Evolutionary conservation across 495 filamentous ascomycete genomes (phyloP), one percentile per base, ranked within the genome.

Genomic region (Ramalina intermedia): DNA sequence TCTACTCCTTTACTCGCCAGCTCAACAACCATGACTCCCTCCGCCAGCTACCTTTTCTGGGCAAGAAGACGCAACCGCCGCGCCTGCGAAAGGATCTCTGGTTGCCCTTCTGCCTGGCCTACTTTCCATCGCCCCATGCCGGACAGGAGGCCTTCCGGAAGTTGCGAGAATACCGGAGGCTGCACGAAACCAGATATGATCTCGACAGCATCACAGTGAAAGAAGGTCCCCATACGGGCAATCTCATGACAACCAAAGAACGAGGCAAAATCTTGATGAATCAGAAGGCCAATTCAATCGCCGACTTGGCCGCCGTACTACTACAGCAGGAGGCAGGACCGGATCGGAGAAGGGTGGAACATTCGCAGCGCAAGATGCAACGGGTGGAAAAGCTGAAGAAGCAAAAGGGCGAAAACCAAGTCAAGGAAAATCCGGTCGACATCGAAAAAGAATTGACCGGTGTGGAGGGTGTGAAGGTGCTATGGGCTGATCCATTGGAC

Each of bases 51-150:
- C 70, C 86, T 55, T 94, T 79, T 72, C 80, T 87, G 44, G 91
- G 89, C 70, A 94, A 94, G 67, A 91, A 98, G 59, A 82, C 85
- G 52, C 72, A 82, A 33, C 88, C 88, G 4, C 61, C 78, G 47
- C 69, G 74, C 43, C 65, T 96, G 40, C 87, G 91, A 51, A 88
- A 87, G 67, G 91, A 98, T 63, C 76, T 89, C 64, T 98, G 91
- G 91, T 66, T 65, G n/a, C 84, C 85, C 0, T 73, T 91, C 58
- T 85, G 78, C 50, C 73, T 81, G 37, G 78, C 95, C 37, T 67
- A 78, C 56, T 87, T 96, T 63, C 74, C 79, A 21, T 63, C 71
- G 27, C 63, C 70, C 37, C 57, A 69, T 36, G 66, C 86, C 54
- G 91, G 91, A 13, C 76, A 83, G 39, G 71, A 75, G 55, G 83